phyloP scores from a whole-genome alignment of 768 basidiomycete genomes.

The Leccinum variicolor region DNA sequence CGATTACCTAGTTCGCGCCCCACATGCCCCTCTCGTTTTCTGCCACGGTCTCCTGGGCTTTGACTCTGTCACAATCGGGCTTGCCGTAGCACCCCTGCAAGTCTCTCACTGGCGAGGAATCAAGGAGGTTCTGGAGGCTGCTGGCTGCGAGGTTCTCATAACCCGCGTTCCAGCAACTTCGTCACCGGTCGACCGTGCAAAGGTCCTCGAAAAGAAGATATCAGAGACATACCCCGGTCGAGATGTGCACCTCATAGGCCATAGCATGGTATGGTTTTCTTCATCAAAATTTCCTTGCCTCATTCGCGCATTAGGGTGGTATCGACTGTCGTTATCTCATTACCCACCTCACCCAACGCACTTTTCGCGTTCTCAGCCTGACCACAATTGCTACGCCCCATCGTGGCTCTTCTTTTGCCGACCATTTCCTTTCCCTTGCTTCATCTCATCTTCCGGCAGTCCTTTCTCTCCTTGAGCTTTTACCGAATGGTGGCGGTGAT shows the following conservation, averaged over 20 bases:
- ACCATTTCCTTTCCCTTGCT: slow-evolving; percentile 82
- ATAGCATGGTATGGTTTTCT: slow-evolving; percentile 59
- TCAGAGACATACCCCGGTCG: slow-evolving; percentile 76
- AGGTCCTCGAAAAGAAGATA: slow-evolving; percentile 82
- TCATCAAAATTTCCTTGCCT: background rate
- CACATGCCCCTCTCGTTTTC: slow-evolving; percentile 86
- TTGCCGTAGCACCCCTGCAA: slow-evolving; percentile 72
- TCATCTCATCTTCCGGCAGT: slow-evolving; percentile 63
- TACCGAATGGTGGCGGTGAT: slow-evolving; percentile 92
- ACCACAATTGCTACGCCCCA: slow-evolving; percentile 97
- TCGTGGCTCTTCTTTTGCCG: slow-evolving; percentile 89
- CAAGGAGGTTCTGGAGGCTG: slow-evolving; percentile 85
- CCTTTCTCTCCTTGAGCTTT: slow-evolving; percentile 71
- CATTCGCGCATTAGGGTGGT: slow-evolving; percentile 63
- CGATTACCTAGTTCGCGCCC: slow-evolving; percentile 57
- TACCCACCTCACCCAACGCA: slow-evolving; percentile 72
- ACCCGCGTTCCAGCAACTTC: slow-evolving; percentile 93
- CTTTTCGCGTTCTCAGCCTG: slow-evolving; percentile 79
- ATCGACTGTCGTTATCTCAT: slow-evolving; percentile 90
- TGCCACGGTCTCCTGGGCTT: slow-evolving; percentile 94
- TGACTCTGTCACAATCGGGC: slow-evolving; percentile 78
- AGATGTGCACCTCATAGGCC: slow-evolving; percentile 84
- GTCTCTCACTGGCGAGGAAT: slow-evolving; percentile 98
- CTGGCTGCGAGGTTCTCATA: slow-evolving; percentile 87
- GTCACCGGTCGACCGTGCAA: slow-evolving; percentile 83